Evolutionary conservation across 2,329 filamentous ascomycete species (phyloP).

Genomic region (Verticillium tricorpus): DNA sequence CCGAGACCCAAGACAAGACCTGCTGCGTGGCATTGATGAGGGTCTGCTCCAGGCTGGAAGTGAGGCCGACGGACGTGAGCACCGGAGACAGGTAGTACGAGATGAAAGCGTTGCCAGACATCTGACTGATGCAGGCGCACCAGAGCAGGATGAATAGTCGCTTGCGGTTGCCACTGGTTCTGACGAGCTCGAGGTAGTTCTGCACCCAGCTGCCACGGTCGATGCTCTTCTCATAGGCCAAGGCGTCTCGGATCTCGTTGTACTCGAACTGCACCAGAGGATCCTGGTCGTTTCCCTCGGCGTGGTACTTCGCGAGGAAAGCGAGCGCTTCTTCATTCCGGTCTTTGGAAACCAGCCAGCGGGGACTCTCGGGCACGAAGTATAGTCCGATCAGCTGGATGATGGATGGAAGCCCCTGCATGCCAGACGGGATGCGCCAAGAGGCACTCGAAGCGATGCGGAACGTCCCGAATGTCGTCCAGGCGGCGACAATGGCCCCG

Average conservation of each 20-base stretch:
- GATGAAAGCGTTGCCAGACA: slow-evolving; percentile 24
- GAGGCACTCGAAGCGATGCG: slow-evolving; percentile 3
- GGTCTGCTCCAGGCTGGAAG: slow-evolving; percentile 22
- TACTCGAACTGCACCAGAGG: slow-evolving; percentile 41
- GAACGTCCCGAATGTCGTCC: slow-evolving; percentile 30
- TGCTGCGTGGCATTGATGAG: slow-evolving; percentile 26
- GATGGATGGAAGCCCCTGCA: slow-evolving; percentile 2
- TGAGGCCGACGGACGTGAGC: slow-evolving; percentile 25
- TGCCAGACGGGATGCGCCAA: neutral
- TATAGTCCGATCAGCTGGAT: slow-evolving; percentile 3
- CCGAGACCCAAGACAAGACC: slow-evolving; percentile 9
- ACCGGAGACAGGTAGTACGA: slow-evolving; percentile 30
- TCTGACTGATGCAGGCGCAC: slow-evolving; percentile 31
- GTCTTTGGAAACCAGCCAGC: slow-evolving; percentile 25
- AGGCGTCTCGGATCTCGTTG: slow-evolving; percentile 30
- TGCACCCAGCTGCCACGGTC: slow-evolving; percentile 16
- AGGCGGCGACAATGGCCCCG: slow-evolving; percentile 32
- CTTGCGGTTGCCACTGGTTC: slow-evolving; percentile 26
- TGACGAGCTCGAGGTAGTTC: slow-evolving; percentile 31
- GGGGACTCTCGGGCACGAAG: slow-evolving; percentile 25
- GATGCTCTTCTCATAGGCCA: neutral
- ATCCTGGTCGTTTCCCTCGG: slow-evolving; percentile 43
- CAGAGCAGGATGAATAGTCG: slow-evolving; percentile 32
- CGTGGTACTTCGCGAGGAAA: slow-evolving; percentile 37
- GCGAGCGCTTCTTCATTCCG: slow-evolving; percentile 24